These are phyloP conservation scores for Pichia kluyveri DNA, from an alignment of 805 yeast genomes.

Conservation along the genomic window DNA sequence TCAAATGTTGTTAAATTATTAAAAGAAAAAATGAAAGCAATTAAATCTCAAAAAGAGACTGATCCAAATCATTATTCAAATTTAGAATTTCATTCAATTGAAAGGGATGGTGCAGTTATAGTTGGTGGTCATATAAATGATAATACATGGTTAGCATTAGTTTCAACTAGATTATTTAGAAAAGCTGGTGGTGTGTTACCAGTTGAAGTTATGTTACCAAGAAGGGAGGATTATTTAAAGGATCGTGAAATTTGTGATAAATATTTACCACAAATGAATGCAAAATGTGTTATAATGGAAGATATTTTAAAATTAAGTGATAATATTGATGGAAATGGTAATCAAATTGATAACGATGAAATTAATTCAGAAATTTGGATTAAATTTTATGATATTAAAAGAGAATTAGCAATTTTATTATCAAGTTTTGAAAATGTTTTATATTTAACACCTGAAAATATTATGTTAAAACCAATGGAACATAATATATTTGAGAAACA, in stretches of 20 bases:
- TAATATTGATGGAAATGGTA: neutral
- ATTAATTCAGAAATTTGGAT: slow-evolving; percentile 29
- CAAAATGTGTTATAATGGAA: slow-evolving; percentile 48
- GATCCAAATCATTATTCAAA: neutral
- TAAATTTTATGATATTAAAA: slow-evolving; percentile 30
- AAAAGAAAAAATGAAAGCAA: neutral
- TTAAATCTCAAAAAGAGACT: neutral
- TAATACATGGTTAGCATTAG: slow-evolving; percentile 48
- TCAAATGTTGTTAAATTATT: slow-evolving; percentile 1
- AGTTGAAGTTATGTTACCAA: slow-evolving; percentile 37
- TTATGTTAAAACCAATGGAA: slow-evolving; percentile 33
- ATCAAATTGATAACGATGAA: neutral
- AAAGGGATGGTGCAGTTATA: slow-evolving; percentile 51
- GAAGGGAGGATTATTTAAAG: slow-evolving; percentile 29
- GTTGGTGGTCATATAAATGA: slow-evolving; percentile 51
- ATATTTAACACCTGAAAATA: slow-evolving; percentile 37
- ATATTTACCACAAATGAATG: slow-evolving; percentile 38
- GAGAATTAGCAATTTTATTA: slow-evolving; percentile 32
- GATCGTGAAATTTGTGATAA: slow-evolving; percentile 39
- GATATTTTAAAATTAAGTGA: slow-evolving; percentile 28
- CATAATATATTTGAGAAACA: slow-evolving; percentile 30
- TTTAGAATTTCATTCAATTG: slow-evolving; percentile 14
- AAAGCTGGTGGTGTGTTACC: slow-evolving; percentile 39
- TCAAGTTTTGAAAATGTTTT: slow-evolving; percentile 38
- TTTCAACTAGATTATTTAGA: slow-evolving; percentile 42